phyloP scores from a whole-genome alignment of 108 stramenopile genomes.

The Cyclotella cryptica region DNA sequence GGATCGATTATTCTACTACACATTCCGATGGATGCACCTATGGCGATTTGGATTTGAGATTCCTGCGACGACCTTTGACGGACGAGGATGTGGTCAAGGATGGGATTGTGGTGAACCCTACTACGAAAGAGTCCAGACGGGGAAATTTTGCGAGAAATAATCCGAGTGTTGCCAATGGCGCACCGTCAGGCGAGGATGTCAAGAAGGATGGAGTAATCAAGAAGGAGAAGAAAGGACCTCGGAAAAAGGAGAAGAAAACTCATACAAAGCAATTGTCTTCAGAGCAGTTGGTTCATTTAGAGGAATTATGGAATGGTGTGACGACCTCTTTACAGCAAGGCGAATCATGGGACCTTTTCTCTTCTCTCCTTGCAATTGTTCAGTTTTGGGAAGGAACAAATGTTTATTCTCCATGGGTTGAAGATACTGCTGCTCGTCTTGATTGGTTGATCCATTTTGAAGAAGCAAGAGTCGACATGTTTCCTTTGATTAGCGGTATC shows the following conservation, averaged over 20 bases:
- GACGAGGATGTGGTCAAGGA: slow-evolving; percentile 59
- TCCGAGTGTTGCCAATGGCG: slow-evolving; percentile 40
- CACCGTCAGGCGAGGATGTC: no score
- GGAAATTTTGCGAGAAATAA: slow-evolving; percentile 69
- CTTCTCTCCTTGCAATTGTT: slow-evolving; percentile 39
- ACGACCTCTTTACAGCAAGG: slow-evolving; percentile 7
- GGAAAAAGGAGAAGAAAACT: slow-evolving; percentile 1
- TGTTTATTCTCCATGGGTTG: slow-evolving; percentile 35
- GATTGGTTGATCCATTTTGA: slow-evolving; percentile 13
- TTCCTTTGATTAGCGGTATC: neutral
- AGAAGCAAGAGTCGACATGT: neutral
- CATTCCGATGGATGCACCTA: slow-evolving; percentile 75
- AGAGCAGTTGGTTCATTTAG: slow-evolving; percentile 37
- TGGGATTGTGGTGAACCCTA: slow-evolving; percentile 61
- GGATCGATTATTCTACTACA: slow-evolving; percentile 68
- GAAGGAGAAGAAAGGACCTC: slow-evolving; percentile 6
- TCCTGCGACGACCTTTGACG: slow-evolving; percentile 55
- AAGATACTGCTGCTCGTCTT: slow-evolving; percentile 21
- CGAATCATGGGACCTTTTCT: slow-evolving; percentile 35
- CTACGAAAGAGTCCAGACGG: slow-evolving; percentile 58
- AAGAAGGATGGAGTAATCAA: neutral
- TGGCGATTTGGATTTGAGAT: slow-evolving; percentile 81
- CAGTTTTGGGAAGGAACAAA: slow-evolving; percentile 35
- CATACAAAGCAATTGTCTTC: slow-evolving; percentile 12
- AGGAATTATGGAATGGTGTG: slow-evolving; percentile 51